These are phyloP conservation scores for Scenedesmus sp. DNA, from an alignment of 163 green algal species.

Conservation along the genomic window DNA sequence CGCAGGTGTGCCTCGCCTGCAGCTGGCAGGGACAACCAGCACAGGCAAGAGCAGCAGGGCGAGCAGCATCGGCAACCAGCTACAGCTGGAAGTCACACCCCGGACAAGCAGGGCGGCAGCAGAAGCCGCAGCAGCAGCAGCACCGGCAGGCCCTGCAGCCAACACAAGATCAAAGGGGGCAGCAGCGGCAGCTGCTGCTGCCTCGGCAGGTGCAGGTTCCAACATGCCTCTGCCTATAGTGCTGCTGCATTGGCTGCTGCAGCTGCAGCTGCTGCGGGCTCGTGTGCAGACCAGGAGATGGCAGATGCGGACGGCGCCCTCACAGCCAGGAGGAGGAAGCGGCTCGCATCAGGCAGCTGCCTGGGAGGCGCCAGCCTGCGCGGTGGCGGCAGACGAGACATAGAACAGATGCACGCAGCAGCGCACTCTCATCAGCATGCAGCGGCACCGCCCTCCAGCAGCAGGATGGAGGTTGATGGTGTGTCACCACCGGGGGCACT, in stretches of 20 bases:
- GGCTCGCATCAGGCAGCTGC: constrained; percentile 35
- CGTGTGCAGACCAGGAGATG: constrained; percentile 43
- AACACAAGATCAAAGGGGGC: background rate
- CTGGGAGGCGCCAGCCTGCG: constrained; percentile 25
- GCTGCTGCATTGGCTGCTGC: constrained; percentile 14
- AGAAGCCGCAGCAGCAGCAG: background rate
- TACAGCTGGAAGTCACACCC: background rate
- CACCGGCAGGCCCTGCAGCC: background rate
- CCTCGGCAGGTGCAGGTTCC: background rate
- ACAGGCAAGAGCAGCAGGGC: constrained; percentile 34
- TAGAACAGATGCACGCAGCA: constrained; percentile 40
- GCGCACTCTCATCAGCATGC: background rate
- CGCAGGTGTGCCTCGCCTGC: background rate
- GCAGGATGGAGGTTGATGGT: constrained; percentile 30
- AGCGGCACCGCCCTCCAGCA: background rate
- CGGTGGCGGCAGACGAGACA: constrained; percentile 20
- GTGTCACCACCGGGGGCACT: background rate
- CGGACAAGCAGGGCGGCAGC: background rate
- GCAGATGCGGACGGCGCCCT: constrained; percentile 13
- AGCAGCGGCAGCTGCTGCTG: background rate
- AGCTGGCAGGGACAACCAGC: background rate
- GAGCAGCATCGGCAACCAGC: constrained; percentile 18
- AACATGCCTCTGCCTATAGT: background rate
- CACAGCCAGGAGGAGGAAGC: constrained; percentile 30
- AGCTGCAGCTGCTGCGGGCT: background rate